Conservation (phyloP, 225 moss, liverwort and hornwort species). For the Pleurozium schreberi region DNA sequence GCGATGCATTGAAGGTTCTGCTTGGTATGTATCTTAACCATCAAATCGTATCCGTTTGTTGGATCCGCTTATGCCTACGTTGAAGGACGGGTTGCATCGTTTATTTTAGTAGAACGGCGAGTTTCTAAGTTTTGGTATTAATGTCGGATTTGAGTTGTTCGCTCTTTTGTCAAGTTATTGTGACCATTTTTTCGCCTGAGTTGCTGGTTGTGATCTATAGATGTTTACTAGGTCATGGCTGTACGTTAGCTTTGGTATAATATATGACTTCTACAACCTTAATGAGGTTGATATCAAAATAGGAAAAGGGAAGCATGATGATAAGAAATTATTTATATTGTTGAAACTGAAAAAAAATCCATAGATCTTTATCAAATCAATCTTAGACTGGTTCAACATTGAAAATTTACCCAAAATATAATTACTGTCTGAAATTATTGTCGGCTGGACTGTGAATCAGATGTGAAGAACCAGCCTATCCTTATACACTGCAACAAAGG, state of each 20-base stretch:
- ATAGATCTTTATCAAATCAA: neutral
- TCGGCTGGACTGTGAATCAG: constrained; percentile 24
- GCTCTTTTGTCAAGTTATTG: neutral
- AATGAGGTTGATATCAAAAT: neutral
- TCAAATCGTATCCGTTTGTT: neutral
- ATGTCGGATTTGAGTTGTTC: neutral
- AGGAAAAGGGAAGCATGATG: neutral
- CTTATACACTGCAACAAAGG: constrained; percentile 99
- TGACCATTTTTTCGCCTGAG: neutral
- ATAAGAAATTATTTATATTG: neutral
- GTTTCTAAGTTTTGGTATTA: neutral
- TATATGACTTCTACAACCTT: neutral
- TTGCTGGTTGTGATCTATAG: neutral
- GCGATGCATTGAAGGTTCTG: constrained; percentile 85
- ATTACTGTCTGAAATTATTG: neutral
- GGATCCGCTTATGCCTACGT: neutral
- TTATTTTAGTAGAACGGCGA: neutral
- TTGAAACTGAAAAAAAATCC: neutral
- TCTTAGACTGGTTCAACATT: neutral
- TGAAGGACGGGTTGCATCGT: neutral
- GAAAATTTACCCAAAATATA: neutral
- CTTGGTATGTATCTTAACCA: constrained; percentile 45
- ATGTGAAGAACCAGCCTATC: constrained; percentile 89
- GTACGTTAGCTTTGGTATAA: neutral
- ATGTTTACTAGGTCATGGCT: neutral